Evolutionary conservation across 495 filamentous ascomycete species (phyloP), one percentile per base, ranked within the genome.

Genomic region (Penicillium longicatenatum): DNA sequence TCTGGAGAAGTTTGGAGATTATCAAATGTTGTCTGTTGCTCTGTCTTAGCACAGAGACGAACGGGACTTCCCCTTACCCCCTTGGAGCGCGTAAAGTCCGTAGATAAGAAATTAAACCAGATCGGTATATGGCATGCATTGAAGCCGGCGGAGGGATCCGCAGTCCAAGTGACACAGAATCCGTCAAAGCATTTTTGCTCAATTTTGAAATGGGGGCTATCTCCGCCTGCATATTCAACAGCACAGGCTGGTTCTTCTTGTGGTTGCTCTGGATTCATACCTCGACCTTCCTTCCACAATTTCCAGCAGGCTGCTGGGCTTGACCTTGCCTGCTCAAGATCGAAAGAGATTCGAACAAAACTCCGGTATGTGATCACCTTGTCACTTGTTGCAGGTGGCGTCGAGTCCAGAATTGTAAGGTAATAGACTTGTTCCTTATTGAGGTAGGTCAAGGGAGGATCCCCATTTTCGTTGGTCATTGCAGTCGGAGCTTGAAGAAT

Each of bases 51-150:
- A 67, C 93, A 98, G 5, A 98, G 80, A 33, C 94, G 75, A 16
- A 98, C 93, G 0, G 93, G 91, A 50, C 96, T 96, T 21, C 94
- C 94, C 70, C 97, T 97, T 22, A 98, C 93, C 29, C 94, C 94
- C 63, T 98, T 98, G 7, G 94, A 97, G 63, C 96, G 93, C 67
- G 93, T 98, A 69, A 98, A 98, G 66, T 98, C 94, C 11, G 94
- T 98, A 0, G 94, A 98, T 0, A 98, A 82, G 66, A 98, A 98
- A 72, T 98, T 98, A 81, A 97, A 98, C 41, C 92, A 90, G 17
- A 98, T 89, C 12, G 91, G 86, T 33, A 98, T 83, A 22, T 82
- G 86, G 72, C 91, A 94, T 53, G 96, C 89, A 9, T 86, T 75
- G 1, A 75, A 60, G 0, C 82, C 82, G 6, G 71, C 72, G 50